Base-by-base conservation (phyloP, 441 rosid genomes). In the Erodium trifolium region DNA sequence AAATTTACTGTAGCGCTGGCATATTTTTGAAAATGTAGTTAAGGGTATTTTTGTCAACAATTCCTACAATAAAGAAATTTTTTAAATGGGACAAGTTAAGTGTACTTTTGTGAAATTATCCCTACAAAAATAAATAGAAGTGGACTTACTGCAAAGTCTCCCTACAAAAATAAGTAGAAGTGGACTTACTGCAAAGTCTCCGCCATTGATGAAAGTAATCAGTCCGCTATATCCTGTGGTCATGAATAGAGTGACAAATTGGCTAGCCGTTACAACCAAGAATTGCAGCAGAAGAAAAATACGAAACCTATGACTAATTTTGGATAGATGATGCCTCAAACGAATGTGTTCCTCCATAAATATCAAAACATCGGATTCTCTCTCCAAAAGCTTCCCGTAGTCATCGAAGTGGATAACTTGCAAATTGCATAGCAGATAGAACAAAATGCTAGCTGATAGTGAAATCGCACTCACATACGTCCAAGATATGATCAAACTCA, bases 291-390 rank as follows among this genome's bases (percentile, higher is more conserved):
- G 80, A 66, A 93, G 93, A 79, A 88, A 93, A 71, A 91, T 88
- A 11, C 97, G 84, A 79, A 93, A 93, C 79, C 96, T 87, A 77
- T 93, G 97, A 82, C 99, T 93, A 72, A 93, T 93, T 80, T 91
- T 91, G 67, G 99, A 89, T 11, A 91, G 90, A 71, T 89, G 81
- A 77, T 85, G 73, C 0, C 95, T 85, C 7, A 91, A 83, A 55
- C 85, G 93, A 39, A 80, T 79, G 71, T 91, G 99, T 74, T 91
- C 95, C 43, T 88, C 86, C 64, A 93, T 86, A 62, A 87, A 84
- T 65, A 82, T 71, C 63, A 83, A 68, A 77, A 91, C 87, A 67
- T 88, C 92, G 3, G 84, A 82, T 39, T 89, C 98, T 29, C 81
- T 84, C 67, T 87, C 90, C 78, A 90, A 65, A 39, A 85, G 88